phyloP scores from a whole-genome alignment of 352 stramenopile species.

The Phytophthora cajani region DNA sequence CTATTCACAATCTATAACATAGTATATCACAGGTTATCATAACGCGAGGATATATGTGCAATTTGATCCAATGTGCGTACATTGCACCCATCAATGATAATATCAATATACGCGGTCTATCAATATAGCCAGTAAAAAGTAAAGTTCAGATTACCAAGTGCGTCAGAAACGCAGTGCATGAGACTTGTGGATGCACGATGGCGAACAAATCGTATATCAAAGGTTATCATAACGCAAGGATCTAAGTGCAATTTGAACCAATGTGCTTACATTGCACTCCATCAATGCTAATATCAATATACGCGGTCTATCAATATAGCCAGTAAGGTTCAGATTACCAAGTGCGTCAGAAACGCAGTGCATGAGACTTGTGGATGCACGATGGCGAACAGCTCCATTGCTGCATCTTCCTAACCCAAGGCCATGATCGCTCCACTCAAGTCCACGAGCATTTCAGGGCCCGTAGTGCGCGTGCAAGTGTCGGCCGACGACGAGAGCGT shows the following conservation, averaged over 20 bases:
- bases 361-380: slow-evolving; percentile 9
- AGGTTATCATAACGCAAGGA: no score
- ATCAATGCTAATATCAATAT: neutral
- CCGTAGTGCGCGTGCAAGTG: slow-evolving; percentile 27
- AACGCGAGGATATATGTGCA: neutral
- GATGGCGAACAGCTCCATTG: slow-evolving; percentile 10
- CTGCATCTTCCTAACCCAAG: neutral
- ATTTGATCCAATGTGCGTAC: neutral
- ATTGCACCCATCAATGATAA: neutral
- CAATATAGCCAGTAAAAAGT: neutral
- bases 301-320: neutral
- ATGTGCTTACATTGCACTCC: neutral
- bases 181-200: no score
- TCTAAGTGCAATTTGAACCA: neutral
- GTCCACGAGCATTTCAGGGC: neutral
- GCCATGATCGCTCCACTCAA: slow-evolving; percentile 24
- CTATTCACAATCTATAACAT: neutral
- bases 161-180: slow-evolving; percentile 5
- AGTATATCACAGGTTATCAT: neutral
- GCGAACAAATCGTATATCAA: no score
- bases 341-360: slow-evolving; percentile 2
- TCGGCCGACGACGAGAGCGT: neutral
- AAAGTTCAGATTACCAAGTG: slow-evolving; percentile 6
- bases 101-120: neutral
- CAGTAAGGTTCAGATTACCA: slow-evolving; percentile 4